Conservation (phyloP, 2,329 filamentous ascomycete species). For the Botrytis paeoniae region DNA sequence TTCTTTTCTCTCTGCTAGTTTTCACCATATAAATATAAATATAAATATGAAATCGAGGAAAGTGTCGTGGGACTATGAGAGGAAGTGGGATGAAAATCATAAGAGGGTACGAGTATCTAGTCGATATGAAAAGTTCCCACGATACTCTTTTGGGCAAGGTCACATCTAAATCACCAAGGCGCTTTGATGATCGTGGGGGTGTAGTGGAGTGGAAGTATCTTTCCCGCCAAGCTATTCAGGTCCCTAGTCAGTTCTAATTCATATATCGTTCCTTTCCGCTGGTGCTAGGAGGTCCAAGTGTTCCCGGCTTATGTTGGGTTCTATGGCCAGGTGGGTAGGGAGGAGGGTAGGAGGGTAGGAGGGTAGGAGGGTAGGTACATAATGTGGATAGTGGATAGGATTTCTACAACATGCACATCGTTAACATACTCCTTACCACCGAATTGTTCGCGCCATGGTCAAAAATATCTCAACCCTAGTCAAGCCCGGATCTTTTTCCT, state of each 20-base stretch:
- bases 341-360: too few relatives aligned
- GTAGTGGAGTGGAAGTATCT: not conserved
- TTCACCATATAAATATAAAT: not conserved
- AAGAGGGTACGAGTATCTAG: not conserved
- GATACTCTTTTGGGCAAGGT: not conserved
- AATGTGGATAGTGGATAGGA: too few relatives aligned
- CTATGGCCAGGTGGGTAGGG: too few relatives aligned
- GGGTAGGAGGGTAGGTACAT: too few relatives aligned
- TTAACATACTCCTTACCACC: not conserved
- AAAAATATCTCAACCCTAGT: not conserved
- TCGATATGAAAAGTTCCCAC: not conserved
- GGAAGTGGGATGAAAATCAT: not conserved
- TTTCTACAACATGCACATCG: too few relatives aligned
- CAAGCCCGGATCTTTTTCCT: not conserved
- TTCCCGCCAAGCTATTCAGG: not conserved
- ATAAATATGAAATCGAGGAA: too few relatives aligned
- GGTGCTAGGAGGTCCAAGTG: conserved; percentile 2
- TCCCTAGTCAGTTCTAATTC: not conserved
- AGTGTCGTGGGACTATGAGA: not conserved
- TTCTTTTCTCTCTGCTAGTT: not conserved
- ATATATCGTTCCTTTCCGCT: not conserved
- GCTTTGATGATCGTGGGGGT: not conserved
- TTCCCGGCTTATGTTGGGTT: not conserved
- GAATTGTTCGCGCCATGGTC: not conserved
- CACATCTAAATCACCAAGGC: not conserved